Base-by-base conservation (phyloP, 768 basidiomycete genomes). In the Podaxis carcinomalis region DNA sequence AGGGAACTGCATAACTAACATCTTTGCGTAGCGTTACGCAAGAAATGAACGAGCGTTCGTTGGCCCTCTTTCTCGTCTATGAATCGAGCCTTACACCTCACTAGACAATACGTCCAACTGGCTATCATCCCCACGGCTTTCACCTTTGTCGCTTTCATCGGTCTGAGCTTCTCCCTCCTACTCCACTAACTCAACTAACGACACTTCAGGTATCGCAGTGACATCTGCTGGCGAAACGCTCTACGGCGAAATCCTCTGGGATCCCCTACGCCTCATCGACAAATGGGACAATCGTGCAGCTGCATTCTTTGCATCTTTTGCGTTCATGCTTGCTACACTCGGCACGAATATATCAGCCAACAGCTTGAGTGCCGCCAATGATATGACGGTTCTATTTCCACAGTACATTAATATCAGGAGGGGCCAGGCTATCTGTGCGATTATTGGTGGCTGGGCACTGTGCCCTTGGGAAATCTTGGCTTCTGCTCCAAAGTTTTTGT, bases 381-480 rank as follows among this genome's bases (percentile, higher is more conserved):
- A 95, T 69, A 83, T 94, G 77, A 90, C 86, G 2, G 92, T 84
- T n/a, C 75, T 90, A 42, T 83, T 80, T 67, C 93, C 90, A 28
- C 78, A 80, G 59, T 95, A 82, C 63, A 83, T 95, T 74, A 91
- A 95, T 68, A 91, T 94, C 63, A 80, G 83, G 55, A 80, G 93
- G 9, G 94, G 94, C 0, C 87, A 87, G 67, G 73, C 91, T 62
- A 75, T 95, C 36, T 93, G 91, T 64, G 90, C 91, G 0, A 57
- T 95, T 51, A 68, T 95, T 4, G 92, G 93, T 2, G 91, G 91
- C 0, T 95, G 93, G 93, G 85, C 81, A 0, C 72, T 92, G n/a
- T 86, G 84, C 63, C 92, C 93, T 3, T 95, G 93, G 93, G 85
- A 93, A 72, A 92, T 95, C 57, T 76, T 95, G 35, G 78, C 78